Conservation (phyloP, 305 asterid genomes). For the Rubia tinctorum region DNA sequence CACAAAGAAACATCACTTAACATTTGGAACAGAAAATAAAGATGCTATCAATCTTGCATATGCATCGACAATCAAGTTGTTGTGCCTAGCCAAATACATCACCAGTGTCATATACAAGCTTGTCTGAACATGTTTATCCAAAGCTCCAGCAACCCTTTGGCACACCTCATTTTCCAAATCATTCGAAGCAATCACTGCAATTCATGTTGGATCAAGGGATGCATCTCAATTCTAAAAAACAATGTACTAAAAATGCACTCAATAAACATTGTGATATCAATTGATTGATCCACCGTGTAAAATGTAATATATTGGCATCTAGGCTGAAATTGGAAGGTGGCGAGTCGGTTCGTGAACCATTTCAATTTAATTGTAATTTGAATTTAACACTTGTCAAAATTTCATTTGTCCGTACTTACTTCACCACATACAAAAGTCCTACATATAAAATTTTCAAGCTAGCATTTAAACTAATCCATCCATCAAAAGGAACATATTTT, state of each 20-base stretch:
- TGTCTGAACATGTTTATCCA: conserved; percentile 72
- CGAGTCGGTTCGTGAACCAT: too few relatives aligned
- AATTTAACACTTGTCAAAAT: conserved; percentile 73
- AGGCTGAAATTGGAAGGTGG: too few relatives aligned
- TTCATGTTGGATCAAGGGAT: conserved; percentile 86
- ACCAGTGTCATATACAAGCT: conserved; percentile 79
- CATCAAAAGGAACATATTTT: neutral
- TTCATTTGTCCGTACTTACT: conserved; percentile 36
- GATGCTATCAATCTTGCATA: conserved; percentile 77
- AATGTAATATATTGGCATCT: too few relatives aligned
- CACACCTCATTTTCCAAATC: conserved; percentile 91
- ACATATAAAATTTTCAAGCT: neutral
- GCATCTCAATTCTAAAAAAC: conserved; percentile 92
- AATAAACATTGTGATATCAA: too few relatives aligned
- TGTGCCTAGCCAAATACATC: conserved; percentile 78
- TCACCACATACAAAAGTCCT: too few relatives aligned
- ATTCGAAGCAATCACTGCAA: conserved; percentile 89
- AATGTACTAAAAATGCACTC: too few relatives aligned
- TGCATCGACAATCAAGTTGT: conserved; percentile 73
- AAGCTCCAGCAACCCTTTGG: conserved; percentile 85
- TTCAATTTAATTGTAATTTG: too few relatives aligned
- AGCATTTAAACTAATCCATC: neutral
- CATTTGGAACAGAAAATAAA: too few relatives aligned
- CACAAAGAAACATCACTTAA: too few relatives aligned
- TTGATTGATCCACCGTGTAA: too few relatives aligned